Evolutionary conservation across 176 grass and related monocot species (phyloP).

Genomic region (Triticum monococcum): DNA sequence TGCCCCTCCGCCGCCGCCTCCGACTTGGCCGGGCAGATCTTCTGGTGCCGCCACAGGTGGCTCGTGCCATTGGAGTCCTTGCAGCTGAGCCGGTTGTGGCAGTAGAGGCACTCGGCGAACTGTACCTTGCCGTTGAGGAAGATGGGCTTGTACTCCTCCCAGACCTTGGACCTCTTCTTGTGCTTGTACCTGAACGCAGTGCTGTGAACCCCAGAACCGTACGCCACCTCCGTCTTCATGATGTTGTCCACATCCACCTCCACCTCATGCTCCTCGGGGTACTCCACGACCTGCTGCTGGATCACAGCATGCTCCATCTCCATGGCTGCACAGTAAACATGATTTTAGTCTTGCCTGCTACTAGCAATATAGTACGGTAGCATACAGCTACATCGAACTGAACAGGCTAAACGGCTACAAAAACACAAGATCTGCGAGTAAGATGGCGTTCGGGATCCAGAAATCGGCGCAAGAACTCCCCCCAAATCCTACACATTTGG

Average conservation of each 20-base stretch:
- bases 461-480: background rate
- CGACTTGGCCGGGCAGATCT: slow-evolving; percentile 45
- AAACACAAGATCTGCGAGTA: slow-evolving; percentile 14
- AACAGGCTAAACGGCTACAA: background rate
- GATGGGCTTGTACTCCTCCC: slow-evolving; percentile 63
- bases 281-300: slow-evolving; percentile 13
- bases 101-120: slow-evolving; percentile 54
- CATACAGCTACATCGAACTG: background rate
- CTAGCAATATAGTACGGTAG: background rate
- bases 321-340: background rate
- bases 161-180: slow-evolving; percentile 61
- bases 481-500: background rate
- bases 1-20: background rate
- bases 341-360: background rate
- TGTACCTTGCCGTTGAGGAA: slow-evolving; percentile 52
- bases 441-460: background rate
- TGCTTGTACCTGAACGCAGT: slow-evolving; percentile 42
- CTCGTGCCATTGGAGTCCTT: slow-evolving; percentile 61
- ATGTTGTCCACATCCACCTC: background rate
- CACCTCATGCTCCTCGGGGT: slow-evolving; percentile 18
- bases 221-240: slow-evolving; percentile 29
- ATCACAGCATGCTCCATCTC: slow-evolving; percentile 33
- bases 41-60: slow-evolving; percentile 61
- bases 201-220: background rate
- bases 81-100: slow-evolving; percentile 52